These are phyloP conservation scores for Magnusiomyces ingens DNA, from an alignment of 1,139 yeast genomes.

Conservation along the genomic window DNA sequence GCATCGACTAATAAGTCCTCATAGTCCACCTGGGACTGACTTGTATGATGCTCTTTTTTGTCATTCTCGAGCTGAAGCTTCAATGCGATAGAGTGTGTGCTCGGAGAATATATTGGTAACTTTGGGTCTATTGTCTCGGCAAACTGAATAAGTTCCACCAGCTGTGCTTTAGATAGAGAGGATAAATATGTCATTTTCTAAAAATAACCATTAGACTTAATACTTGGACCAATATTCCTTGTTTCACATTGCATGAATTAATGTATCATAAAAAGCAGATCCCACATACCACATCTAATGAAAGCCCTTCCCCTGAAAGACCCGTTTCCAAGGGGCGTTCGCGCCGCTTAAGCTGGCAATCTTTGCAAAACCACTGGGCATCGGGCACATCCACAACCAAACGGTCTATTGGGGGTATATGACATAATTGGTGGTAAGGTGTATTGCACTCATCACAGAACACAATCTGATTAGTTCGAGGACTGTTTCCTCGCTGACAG, in stretches of 20 bases:
- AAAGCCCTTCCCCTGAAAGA: slow-evolving; percentile 31
- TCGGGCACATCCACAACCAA: slow-evolving; percentile 40
- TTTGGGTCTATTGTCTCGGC: slow-evolving; percentile 35
- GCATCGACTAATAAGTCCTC: slow-evolving; percentile 35
- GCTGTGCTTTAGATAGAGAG: slow-evolving; percentile 37
- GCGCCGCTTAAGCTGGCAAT: slow-evolving; percentile 34
- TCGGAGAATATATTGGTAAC: slow-evolving; percentile 34
- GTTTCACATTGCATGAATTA: neutral
- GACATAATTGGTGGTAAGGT: slow-evolving; percentile 40
- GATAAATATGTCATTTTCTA: slow-evolving; percentile 36
- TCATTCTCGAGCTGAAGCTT: slow-evolving; percentile 34
- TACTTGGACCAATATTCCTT: neutral
- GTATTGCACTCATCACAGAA: slow-evolving; percentile 40
- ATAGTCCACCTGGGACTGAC: slow-evolving; percentile 23
- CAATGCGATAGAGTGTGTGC: slow-evolving; percentile 32
- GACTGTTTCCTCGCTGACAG: slow-evolving; percentile 37
- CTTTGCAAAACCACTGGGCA: slow-evolving; percentile 40
- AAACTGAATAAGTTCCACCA: slow-evolving; percentile 36
- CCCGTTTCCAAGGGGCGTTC: slow-evolving; percentile 38
- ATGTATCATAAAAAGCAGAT: neutral
- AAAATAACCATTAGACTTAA: neutral
- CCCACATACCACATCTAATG: slow-evolving; percentile 28
- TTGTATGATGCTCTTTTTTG: slow-evolving; percentile 25
- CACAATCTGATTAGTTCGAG: slow-evolving; percentile 37
- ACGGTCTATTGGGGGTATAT: slow-evolving; percentile 38